Conservation (phyloP, 2,329 filamentous ascomycete species). For the Magnaporthiopsis rhizophila region DNA sequence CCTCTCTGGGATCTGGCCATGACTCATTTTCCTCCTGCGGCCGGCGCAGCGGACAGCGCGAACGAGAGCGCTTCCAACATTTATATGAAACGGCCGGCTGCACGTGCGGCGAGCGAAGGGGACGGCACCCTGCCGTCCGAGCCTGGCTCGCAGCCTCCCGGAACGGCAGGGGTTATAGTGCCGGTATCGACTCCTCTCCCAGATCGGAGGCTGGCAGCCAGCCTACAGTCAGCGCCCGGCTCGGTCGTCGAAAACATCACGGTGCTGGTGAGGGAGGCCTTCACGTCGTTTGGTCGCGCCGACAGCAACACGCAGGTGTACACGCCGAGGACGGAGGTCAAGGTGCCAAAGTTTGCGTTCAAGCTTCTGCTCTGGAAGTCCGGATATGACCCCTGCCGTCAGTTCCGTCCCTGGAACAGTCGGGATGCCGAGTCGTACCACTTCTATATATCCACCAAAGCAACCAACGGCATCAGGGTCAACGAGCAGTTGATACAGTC, state of each 20-base stretch:
- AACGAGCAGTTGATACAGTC: constrained; percentile 62
- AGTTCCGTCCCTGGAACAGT: constrained; percentile 46
- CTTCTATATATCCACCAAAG: constrained; percentile 73
- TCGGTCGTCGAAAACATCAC: constrained; percentile 58
- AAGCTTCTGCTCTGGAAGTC: constrained; percentile 68
- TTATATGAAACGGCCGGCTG: background rate
- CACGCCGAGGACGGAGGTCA: constrained; percentile 51
- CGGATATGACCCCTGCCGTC: constrained; percentile 52
- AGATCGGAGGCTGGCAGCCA: constrained; percentile 32
- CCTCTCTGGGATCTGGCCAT: constrained; percentile 49
- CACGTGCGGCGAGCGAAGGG: background rate
- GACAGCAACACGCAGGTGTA: constrained; percentile 62
- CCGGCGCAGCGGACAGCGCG: background rate
- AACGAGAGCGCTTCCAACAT: background rate
- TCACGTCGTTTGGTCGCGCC: constrained; percentile 72
- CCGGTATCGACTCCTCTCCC: background rate
- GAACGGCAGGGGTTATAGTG: constrained; percentile 2
- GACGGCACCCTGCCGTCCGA: background rate
- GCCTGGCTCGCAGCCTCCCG: background rate
- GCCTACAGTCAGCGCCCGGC: constrained; percentile 54
- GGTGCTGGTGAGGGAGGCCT: constrained; percentile 56
- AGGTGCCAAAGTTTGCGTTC: constrained; percentile 75
- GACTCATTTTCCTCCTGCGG: constrained; percentile 45
- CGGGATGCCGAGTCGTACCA: constrained; percentile 47
- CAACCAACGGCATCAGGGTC: constrained; percentile 65